Evolutionary conservation across 2,329 filamentous ascomycete species (phyloP).

Genomic region (Cercospora sp.): DNA sequence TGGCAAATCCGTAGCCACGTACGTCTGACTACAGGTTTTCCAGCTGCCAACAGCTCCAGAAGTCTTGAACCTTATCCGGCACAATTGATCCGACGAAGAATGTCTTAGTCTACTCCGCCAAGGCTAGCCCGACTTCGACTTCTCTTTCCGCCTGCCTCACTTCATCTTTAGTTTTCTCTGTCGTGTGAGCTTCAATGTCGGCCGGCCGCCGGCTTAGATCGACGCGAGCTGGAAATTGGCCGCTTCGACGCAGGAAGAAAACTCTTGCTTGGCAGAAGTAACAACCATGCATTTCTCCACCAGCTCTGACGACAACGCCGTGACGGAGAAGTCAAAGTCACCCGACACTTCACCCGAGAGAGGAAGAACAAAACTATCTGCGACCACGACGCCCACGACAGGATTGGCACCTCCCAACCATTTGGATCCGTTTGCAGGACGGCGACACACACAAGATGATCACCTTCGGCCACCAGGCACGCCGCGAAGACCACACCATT

Average conservation of each 20-base stretch:
- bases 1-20: not conserved
- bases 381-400: not conserved
- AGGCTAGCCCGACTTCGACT: slow-evolving; percentile 2
- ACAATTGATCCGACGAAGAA: slow-evolving; percentile 3
- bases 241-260: not conserved
- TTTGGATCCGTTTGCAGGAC: not conserved
- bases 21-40: not conserved
- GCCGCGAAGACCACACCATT: not conserved
- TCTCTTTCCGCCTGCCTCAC: not conserved
- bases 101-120: not conserved
- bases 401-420: not conserved
- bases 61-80: slow-evolving; percentile 3
- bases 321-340: slow-evolving; percentile 4
- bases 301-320: slow-evolving; percentile 1
- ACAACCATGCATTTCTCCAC: slow-evolving; percentile 1
- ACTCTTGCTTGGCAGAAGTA: not conserved
- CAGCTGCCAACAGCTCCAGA: not conserved
- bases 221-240: not conserved
- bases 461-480: slow-evolving; percentile 5
- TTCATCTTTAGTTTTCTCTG: not conserved
- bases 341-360: slow-evolving; percentile 1
- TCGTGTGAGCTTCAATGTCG: not conserved
- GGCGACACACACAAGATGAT: not conserved
- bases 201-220: not conserved
- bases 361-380: not conserved